Base-by-base conservation (phyloP, 306 rosid species). In the Biancaea sappan region DNA sequence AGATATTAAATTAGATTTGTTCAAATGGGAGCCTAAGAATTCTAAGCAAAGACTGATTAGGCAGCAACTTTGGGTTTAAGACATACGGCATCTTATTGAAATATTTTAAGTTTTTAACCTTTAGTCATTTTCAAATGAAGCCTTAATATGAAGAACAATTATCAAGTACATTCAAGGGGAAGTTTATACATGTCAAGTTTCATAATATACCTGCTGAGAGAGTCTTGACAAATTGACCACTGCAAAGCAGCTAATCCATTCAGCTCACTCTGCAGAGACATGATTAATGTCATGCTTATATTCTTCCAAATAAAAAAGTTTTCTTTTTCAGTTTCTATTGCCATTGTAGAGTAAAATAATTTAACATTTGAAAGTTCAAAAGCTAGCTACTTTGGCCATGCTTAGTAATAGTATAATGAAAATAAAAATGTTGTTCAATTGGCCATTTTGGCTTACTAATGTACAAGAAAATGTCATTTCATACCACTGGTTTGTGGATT, bases 201-300 rank as follows among this genome's bases (percentile, higher is more conserved):
- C 28, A 41, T 37, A 66, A 35, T 66, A 52, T 88, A 89, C 98
- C 96, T 89, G 37, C 34, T 71, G 60, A 94, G 92, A 35, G 98
- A 94, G 82, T 94, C 98, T 80, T 72, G 90, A 85, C 94, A 94
- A 78, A 91, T 91, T 19, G 97, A 82, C 97, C 96, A 91, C 75
- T 91, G 97, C 87, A 94, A 79, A 81, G 98, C 98, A 80, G 98
- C 97, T 57, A 88, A 75, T 58, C 98, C 98, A 69, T 94, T 90
- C 70, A 94, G 92, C 78, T 94, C 92, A 51, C 91, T 91, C 98
- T 93, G 96, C 81, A 69, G 58, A 78, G 65, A 56, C 76, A 84
- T 51, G 61, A 69, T 81, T 29, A 80, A 77, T 65, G 72, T 74
- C 83, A 82, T 54, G 40, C 54, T 72, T 52, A 78, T 34, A 82